A percentile compares a stretch with the other conserved stretches of the same genome.
phyloP scores from a whole-genome alignment of 2,329 filamentous ascomycete genomes.

The Leptographium galeiforme region DNA sequence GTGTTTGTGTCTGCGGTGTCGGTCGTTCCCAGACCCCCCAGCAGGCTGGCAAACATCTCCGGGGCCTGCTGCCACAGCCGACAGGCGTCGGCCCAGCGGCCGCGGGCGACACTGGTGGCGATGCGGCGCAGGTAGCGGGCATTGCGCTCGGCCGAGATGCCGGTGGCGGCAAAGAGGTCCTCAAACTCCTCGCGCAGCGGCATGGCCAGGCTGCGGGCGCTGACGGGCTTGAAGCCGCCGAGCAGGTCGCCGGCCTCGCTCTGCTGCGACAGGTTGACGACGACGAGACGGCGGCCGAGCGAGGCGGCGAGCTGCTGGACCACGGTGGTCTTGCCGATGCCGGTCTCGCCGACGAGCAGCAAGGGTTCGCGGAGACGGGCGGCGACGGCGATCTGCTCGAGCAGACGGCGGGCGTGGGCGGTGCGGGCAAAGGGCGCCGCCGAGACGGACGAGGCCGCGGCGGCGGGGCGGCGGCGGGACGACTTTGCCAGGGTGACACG shows the following conservation, averaged over 20 bases:
- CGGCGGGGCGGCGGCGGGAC: not conserved
- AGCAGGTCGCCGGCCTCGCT: constrained; percentile 93
- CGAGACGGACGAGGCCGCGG: constrained; percentile 13
- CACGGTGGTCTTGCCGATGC: constrained; percentile 94
- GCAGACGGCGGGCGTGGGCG: constrained; percentile 64
- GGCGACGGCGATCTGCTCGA: constrained; percentile 79
- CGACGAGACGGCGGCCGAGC: constrained; percentile 74
- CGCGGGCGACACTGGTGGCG: constrained; percentile 63
- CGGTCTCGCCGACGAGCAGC: constrained; percentile 93
- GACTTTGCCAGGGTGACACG: constrained; percentile 49
- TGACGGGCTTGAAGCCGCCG: constrained; percentile 93
- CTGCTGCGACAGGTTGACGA: constrained; percentile 94
- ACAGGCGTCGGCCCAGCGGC: constrained; percentile 77
- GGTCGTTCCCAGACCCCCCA: constrained; percentile 38
- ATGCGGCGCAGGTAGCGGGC: constrained; percentile 73
- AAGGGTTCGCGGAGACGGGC: constrained; percentile 78
- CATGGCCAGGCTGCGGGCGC: constrained; percentile 72
- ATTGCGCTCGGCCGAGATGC: constrained; percentile 78
- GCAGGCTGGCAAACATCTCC: constrained; percentile 66
- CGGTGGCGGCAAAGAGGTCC: constrained; percentile 70
- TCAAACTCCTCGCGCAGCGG: constrained; percentile 92
- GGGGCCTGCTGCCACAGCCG: constrained; percentile 82
- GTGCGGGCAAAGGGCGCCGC: constrained; percentile 71
- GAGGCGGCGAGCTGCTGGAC: constrained; percentile 82
- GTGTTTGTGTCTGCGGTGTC: constrained; percentile 22